phyloP scores from a whole-genome alignment of 805 yeast genomes.

The Candida michaelii region DNA sequence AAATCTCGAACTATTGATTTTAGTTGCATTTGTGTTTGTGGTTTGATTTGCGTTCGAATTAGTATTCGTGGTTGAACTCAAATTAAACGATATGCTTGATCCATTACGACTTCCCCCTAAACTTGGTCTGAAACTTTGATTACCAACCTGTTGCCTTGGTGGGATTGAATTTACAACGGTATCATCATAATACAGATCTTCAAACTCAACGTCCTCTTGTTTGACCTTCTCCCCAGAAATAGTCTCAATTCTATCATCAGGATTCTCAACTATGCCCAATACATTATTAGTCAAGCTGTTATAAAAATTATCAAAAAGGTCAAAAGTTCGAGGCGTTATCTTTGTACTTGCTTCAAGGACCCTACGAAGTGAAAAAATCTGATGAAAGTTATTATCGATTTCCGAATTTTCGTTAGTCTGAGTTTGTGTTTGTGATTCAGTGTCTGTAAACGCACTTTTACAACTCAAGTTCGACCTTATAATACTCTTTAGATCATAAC shows the following conservation, averaged over 20 bases:
- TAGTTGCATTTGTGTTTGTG: not conserved
- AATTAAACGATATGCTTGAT: not conserved
- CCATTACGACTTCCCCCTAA: no score
- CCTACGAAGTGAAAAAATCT: conserved; percentile 2
- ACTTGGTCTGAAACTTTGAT: not conserved
- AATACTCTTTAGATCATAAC: conserved; percentile 1
- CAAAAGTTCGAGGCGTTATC: not conserved
- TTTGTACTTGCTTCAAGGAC: not conserved
- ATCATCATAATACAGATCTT: conserved; percentile 1
- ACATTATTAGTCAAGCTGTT: conserved; percentile 6
- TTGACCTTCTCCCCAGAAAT: not conserved
- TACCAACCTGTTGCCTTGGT: not conserved
- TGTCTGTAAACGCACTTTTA: not conserved
- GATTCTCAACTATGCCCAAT: conserved; percentile 3
- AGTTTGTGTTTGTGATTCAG: not conserved
- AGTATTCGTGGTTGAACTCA: not conserved
- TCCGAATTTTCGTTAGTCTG: not conserved
- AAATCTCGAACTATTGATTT: conserved; percentile 1
- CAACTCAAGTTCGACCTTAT: conserved; percentile 8
- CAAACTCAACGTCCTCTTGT: not conserved
- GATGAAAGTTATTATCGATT: not conserved
- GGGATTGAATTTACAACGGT: not conserved
- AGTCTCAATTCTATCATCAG: not conserved
- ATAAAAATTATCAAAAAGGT: conserved; percentile 10
- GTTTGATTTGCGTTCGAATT: not conserved